Percentiles rank a stretch among this genome's conserved stretches.
Conservation (phyloP, 352 stramenopile genomes). For the Albugo laibachii region DNA sequence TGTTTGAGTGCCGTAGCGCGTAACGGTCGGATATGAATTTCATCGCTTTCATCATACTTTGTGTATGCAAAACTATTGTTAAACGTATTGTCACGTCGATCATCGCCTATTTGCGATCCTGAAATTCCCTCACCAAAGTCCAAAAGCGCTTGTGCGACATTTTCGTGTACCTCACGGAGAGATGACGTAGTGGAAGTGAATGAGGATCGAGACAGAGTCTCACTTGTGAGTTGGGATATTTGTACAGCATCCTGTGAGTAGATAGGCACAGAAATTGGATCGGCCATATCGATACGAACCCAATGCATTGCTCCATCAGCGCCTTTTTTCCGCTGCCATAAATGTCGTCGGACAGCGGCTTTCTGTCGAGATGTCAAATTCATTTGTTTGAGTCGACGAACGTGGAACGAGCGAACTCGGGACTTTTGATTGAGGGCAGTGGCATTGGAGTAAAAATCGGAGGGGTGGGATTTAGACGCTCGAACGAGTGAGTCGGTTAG, state of each 20-base stretch:
- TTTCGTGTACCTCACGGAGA: slow-evolving; percentile 39
- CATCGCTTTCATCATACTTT: not conserved
- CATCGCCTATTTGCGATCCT: slow-evolving; percentile 19
- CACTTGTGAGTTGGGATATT: too few relatives aligned
- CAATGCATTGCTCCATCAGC: slow-evolving; percentile 56
- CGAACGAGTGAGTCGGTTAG: slow-evolving; percentile 46
- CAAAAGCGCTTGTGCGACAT: slow-evolving; percentile 50
- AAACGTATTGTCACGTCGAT: slow-evolving; percentile 8
- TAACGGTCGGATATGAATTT: slow-evolving; percentile 43
- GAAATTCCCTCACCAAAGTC: slow-evolving; percentile 42
- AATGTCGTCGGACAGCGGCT: slow-evolving; percentile 43
- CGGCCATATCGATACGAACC: slow-evolving; percentile 38
- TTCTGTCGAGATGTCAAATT: slow-evolving; percentile 64
- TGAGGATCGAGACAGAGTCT: too few relatives aligned
- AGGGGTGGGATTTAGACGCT: slow-evolving; percentile 9
- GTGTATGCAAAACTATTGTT: not conserved
- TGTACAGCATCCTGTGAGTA: too few relatives aligned
- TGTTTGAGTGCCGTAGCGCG: slow-evolving; percentile 55
- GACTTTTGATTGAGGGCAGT: slow-evolving; percentile 67
- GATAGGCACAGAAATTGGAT: too few relatives aligned
- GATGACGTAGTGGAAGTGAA: slow-evolving; percentile 8
- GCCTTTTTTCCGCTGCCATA: slow-evolving; percentile 56
- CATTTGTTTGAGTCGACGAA: slow-evolving; percentile 71
- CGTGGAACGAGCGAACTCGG: slow-evolving; percentile 64
- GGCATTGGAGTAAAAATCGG: slow-evolving; percentile 35